A percentile compares a stretch with the other conserved stretches of the same genome.
These are phyloP conservation scores for Kluyveromyces sp. DNA, from an alignment of 1,139 yeast genomes.

Conservation along the genomic window DNA sequence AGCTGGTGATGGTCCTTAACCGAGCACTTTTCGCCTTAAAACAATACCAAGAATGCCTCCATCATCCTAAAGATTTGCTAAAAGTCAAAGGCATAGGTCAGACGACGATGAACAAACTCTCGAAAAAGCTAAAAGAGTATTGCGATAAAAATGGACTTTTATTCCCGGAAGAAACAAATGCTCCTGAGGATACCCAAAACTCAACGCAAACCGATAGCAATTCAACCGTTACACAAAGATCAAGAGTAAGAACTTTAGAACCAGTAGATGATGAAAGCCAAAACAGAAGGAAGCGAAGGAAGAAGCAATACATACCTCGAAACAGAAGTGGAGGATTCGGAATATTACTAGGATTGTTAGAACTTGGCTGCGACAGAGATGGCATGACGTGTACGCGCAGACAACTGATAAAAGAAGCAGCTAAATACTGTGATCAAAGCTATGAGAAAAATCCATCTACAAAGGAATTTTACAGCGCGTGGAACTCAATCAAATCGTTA, in stretches of 20 bases:
- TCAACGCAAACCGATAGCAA: conserved; percentile 2
- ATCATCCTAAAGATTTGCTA: conserved; percentile 22
- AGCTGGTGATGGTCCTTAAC: conserved; percentile 20
- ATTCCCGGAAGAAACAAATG: not conserved
- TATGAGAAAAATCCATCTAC: conserved; percentile 58
- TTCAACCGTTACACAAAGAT: conserved; percentile 4
- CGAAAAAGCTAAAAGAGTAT: conserved; percentile 15
- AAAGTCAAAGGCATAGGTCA: conserved; percentile 29
- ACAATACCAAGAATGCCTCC: conserved; percentile 12
- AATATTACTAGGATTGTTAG: conserved; percentile 56
- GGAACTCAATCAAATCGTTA: conserved; percentile 65
- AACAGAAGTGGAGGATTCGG: conserved; percentile 85
- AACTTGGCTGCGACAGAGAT: conserved; percentile 40
- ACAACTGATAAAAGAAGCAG: conserved; percentile 49
- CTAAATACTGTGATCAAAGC: conserved; percentile 56
- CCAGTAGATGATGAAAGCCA: conserved; percentile 5
- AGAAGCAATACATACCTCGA: conserved; percentile 59
- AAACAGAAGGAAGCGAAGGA: conserved; percentile 24
- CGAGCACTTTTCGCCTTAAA: conserved; percentile 23
- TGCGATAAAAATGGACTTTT: conserved; percentile 17
- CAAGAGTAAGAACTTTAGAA: conserved; percentile 7
- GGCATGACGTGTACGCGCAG: conserved; percentile 50
- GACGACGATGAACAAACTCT: conserved; percentile 21
- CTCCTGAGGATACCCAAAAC: not conserved
- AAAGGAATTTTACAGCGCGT: conserved; percentile 64